phyloP scores from a whole-genome alignment of 805 yeast genomes.

The Brettanomyces naardenensis region DNA sequence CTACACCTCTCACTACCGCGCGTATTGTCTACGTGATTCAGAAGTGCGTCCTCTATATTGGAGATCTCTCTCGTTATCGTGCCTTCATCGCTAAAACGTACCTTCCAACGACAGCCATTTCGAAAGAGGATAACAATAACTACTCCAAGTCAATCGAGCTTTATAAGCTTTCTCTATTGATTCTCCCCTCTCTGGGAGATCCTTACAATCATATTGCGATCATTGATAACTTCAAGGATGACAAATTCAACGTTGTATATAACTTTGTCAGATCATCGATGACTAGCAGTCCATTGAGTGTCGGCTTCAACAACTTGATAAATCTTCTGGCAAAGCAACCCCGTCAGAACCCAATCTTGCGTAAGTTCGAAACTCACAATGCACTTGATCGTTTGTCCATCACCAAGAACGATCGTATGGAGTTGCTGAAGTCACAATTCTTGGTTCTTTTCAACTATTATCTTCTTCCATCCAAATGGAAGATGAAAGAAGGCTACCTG shows the following conservation, averaged over 20 bases:
- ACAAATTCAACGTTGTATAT: conserved; percentile 39
- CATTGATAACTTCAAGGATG: conserved; percentile 40
- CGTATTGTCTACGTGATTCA: conserved; percentile 36
- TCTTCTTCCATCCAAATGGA: conserved; percentile 35
- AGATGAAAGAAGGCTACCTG: conserved; percentile 18
- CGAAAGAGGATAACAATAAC: conserved; percentile 32
- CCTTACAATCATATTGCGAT: conserved; percentile 56
- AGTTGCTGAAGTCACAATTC: conserved; percentile 25
- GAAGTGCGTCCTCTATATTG: conserved; percentile 44
- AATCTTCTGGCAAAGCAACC: conserved; percentile 28
- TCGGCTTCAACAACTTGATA: conserved; percentile 41
- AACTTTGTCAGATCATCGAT: conserved; percentile 50
- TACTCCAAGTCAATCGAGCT: conserved; percentile 36
- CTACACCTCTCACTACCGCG: conserved; percentile 9
- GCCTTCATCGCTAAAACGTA: conserved; percentile 39
- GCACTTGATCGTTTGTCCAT: conserved; percentile 17
- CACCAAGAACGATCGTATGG: conserved; percentile 27
- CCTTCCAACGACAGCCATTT: conserved; percentile 23
- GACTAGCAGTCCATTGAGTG: conserved; percentile 40
- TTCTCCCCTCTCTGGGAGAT: conserved; percentile 64
- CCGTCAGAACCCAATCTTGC: conserved; percentile 21
- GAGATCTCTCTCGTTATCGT: conserved; percentile 52
- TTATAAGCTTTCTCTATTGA: conserved; percentile 44
- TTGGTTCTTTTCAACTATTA: conserved; percentile 27
- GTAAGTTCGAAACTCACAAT: conserved; percentile 21